Evolutionary conservation across 768 basidiomycete species (phyloP), one percentile per base, ranked within the genome.

Genomic region (Agaricus blazei): DNA sequence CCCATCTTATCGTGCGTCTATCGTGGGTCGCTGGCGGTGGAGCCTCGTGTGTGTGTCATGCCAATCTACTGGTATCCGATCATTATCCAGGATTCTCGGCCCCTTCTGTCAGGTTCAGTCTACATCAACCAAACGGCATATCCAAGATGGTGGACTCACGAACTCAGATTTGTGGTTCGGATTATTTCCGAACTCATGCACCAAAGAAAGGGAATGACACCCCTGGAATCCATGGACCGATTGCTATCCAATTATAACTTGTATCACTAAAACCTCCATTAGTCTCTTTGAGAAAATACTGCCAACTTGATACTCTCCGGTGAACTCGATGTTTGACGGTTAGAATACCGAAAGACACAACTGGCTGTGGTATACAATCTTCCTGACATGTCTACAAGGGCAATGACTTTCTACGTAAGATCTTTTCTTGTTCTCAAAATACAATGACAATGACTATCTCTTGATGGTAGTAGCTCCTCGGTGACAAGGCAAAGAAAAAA

Each of bases 401-500:
- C n/a, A 15, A 15, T 12, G 40, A 5, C 15, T 41, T 41, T 41
- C 19, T 5, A 41, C 40, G 40, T 5, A 41, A 5, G 40, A 14
- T 19, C 38, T 6, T 14, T 41, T 19, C 12, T n/a, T 41, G 40
- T 3, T 34, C 11, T 34, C 4, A 31, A 31, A 47, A 14, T 9
- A 45, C 7, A 2, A 24, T 24, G 43, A 45, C 14, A 37, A 11
- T 34, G 34, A 31, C 19, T 24, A 36, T 43, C 37, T 52, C 52
- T 9, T 52, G 52, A 52, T 46, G 52, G 52, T 52, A 19, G 19
- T 19, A 43, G 51, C 51, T 42, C 15, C 31, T 48, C 31, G n/a
- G 19, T 15, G 40, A 41, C 40, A 41, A 41, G 40, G 34, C 24
- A 14, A 31, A 34, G 31, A 4, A 48, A 29, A 15, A 19, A 19